A percentile compares a stretch with the other conserved stretches of the same genome.
phyloP scores from a whole-genome alignment of 192 early-diverging fungal genomes.

The Coemansia sp. region DNA sequence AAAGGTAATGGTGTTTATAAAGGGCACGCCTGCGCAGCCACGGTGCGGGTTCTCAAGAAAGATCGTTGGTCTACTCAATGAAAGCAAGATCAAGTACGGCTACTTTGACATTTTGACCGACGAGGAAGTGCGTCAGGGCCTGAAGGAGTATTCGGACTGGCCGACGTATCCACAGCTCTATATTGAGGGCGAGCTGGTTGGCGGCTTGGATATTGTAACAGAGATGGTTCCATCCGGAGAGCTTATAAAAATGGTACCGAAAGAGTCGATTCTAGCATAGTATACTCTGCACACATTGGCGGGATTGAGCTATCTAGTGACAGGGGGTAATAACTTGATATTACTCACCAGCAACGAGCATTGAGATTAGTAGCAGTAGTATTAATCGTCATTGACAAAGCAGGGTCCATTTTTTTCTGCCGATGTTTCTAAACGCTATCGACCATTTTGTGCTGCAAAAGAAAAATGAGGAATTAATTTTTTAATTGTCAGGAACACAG shows the following conservation, averaged over 20 bases:
- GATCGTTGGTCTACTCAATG: slow-evolving; percentile 73
- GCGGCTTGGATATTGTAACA: slow-evolving; percentile 92
- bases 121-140: slow-evolving; percentile 86
- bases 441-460: neutral
- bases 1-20: slow-evolving; percentile 95
- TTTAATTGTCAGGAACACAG: slow-evolving; percentile 44
- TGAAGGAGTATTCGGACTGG: slow-evolving; percentile 91
- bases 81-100: slow-evolving; percentile 58
- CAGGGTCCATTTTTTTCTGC: neutral
- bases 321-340: neutral
- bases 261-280: slow-evolving; percentile 10
- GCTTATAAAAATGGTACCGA: slow-evolving; percentile 63
- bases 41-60: slow-evolving; percentile 90
- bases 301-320: neutral
- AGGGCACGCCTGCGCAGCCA: slow-evolving; percentile 89
- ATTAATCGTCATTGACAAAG: neutral
- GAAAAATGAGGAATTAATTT: neutral
- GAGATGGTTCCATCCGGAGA: slow-evolving; percentile 83
- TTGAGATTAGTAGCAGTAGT: neutral
- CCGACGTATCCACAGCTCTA: slow-evolving; percentile 96
- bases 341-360: neutral
- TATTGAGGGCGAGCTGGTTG: slow-evolving; percentile 86
- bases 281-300: neutral
- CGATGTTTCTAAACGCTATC: neutral
- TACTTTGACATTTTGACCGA: slow-evolving; percentile 91